phyloP scores from a whole-genome alignment of 129 eudicot genomes.

The Gnaphalium uliginosum region DNA sequence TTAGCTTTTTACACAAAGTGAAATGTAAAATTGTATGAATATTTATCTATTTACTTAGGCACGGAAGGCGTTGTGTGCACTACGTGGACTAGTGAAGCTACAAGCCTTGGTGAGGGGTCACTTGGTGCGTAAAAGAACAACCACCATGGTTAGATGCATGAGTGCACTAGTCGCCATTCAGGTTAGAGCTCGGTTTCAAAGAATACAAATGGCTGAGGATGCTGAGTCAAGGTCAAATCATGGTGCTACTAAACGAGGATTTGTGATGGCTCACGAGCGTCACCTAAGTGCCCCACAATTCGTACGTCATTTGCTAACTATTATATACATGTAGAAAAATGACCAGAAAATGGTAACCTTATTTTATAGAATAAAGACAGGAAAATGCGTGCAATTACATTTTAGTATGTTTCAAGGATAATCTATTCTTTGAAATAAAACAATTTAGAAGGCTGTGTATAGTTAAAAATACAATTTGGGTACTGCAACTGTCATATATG shows the following conservation, averaged over 20 bases:
- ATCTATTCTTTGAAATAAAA: no score
- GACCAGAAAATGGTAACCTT: neutral
- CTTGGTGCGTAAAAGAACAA: conserved; percentile 67
- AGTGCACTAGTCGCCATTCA: conserved; percentile 70
- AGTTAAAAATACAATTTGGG: no score
- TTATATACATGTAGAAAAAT: neutral
- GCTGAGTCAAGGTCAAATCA: conserved; percentile 7
- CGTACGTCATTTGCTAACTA: conserved; percentile 14
- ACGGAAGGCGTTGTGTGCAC: conserved; percentile 65
- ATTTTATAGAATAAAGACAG: no score
- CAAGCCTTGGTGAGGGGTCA: conserved; percentile 82
- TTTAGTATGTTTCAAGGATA: no score
- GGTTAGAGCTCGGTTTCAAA: conserved; percentile 70
- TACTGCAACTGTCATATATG: no score
- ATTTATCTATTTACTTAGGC: conserved; percentile 40
- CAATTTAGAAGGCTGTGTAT: no score
- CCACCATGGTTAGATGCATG: conserved; percentile 59
- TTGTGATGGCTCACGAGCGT: conserved; percentile 19
- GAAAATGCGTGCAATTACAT: no score
- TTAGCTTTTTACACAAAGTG: neutral
- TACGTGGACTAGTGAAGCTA: conserved; percentile 75
- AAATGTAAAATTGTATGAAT: neutral
- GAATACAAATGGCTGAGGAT: conserved; percentile 55
- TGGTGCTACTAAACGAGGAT: conserved; percentile 6
- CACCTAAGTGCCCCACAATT: conserved; percentile 27